These are phyloP conservation scores for Neurospora sublineolata DNA, from an alignment of 495 filamentous ascomycete species.

Conservation along the genomic window DNA sequence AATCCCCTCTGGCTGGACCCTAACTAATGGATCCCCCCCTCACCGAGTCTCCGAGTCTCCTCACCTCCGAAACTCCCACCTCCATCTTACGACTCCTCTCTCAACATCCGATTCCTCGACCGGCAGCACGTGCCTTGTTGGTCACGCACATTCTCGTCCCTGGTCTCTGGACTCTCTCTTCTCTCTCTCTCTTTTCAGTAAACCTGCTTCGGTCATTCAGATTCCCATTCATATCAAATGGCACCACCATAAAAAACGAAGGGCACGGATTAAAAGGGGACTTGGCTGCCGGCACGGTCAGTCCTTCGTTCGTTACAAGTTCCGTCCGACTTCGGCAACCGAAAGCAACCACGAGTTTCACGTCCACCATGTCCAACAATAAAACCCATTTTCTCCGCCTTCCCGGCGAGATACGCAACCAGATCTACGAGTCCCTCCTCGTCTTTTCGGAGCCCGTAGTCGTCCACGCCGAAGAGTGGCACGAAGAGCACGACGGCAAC, in stretches of 20 bases:
- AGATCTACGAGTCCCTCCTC: constrained; percentile 9
- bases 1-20: background rate
- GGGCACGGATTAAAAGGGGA: background rate
- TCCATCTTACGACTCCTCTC: background rate
- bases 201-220: background rate
- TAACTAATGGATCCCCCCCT: background rate
- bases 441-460: constrained; percentile 1
- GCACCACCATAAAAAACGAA: background rate
- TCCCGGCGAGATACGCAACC: constrained; percentile 13
- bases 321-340: background rate
- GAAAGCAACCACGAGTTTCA: background rate
- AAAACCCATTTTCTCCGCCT: background rate
- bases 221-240: background rate
- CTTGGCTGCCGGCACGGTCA: background rate
- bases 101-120: background rate
- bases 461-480: background rate
- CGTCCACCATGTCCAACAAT: background rate
- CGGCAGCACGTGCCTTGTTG: background rate
- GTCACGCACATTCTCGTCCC: background rate
- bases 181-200: background rate
- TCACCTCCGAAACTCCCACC: background rate
- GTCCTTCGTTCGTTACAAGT: background rate
- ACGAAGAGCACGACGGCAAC: background rate
- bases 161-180: background rate
- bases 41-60: background rate